Conservation (phyloP, 768 basidiomycete genomes). For the Floccularia luteovirens region DNA sequence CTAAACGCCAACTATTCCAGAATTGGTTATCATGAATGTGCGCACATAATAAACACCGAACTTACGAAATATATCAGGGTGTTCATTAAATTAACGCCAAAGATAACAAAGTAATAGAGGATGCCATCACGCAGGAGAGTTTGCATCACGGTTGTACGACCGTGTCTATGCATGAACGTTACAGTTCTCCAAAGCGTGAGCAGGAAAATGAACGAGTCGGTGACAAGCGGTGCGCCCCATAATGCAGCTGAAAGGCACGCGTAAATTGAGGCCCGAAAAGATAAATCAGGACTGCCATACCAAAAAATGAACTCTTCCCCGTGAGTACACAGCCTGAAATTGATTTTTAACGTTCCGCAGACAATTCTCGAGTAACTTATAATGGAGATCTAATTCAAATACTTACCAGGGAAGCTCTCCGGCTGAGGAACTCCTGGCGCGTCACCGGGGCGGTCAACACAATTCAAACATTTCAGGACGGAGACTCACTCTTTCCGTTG, state of each 20-base stretch:
- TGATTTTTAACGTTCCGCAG: background rate
- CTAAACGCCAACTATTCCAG: slow-evolving; percentile 8
- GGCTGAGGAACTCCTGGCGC: slow-evolving; percentile 12
- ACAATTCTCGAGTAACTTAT: background rate
- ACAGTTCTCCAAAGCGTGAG: slow-evolving; percentile 12
- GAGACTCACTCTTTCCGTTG: slow-evolving; percentile 14
- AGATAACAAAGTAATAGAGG: slow-evolving; percentile 14
- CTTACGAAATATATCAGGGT: slow-evolving; percentile 16
- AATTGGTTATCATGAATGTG: too few species aligned
- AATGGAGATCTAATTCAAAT: background rate
- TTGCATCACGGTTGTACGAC: slow-evolving; percentile 11
- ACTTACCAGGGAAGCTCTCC: slow-evolving; percentile 11
- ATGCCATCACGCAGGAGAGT: slow-evolving; percentile 15
- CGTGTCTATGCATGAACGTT: slow-evolving; percentile 10
- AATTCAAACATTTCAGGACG: too few species aligned
- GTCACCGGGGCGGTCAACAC: too few species aligned
- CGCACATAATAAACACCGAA: background rate
- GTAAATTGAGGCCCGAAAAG: too few species aligned
- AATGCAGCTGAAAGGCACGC: slow-evolving; percentile 9
- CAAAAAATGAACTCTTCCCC: slow-evolving; percentile 12
- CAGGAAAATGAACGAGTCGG: slow-evolving; percentile 13
- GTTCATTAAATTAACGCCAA: slow-evolving; percentile 15
- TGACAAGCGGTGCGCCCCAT: slow-evolving; percentile 14
- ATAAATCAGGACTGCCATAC: slow-evolving; percentile 4
- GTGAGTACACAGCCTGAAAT: slow-evolving; percentile 13